Evolutionary conservation across 345 rosid genomes (phyloP), one percentile per base, ranked within the genome.

Genomic region (Psidium friedrichsthalianum): DNA sequence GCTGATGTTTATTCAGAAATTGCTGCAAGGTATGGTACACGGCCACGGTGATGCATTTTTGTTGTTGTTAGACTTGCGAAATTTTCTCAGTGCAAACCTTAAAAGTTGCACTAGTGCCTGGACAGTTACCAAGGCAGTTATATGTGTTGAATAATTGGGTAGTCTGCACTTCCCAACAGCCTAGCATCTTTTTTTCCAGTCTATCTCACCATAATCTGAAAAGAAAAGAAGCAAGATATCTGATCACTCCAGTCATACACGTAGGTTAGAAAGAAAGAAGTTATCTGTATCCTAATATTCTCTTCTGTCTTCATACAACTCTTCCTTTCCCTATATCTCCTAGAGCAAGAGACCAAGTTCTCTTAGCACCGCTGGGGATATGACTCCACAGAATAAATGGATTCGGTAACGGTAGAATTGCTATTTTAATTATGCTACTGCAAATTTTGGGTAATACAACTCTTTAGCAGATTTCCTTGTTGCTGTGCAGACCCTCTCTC

Each of bases 1-100:
- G 96, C 98, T 84, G 99, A 97, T 91, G 98, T 97, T 87, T 97
- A 97, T 89, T 91, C 98, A 54, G 99, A 94, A 91, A 97, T 97
- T 88, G 95, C 99, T 82, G 85, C 82, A 88, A 97, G 99, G 99
- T 97, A 95, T 69, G 47, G 24, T 5, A 8, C 47, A 69, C 36
- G 78, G 78, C 25, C 78, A 22, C 20, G 6, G 25, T 32, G 47
- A 36, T 32, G 36, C 47, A 49, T 51, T 51, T 9, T 51, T 82
- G 55, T 7, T 82, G n/a, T 51, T 53, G 84, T 82, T 52, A 51
- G 57, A 53, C 11, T 51, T 53, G 47, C 57, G 53, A 82, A 51
- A 16, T 69, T 69, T 64, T 32, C 78, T 18, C 47, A 8, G 24
- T 8, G 47, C 22, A 6, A 69, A 69, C 5, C 3, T 69, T 69